phyloP scores from a whole-genome alignment of 192 early-diverging fungal species.

The Gamsiella multidivaricata region DNA sequence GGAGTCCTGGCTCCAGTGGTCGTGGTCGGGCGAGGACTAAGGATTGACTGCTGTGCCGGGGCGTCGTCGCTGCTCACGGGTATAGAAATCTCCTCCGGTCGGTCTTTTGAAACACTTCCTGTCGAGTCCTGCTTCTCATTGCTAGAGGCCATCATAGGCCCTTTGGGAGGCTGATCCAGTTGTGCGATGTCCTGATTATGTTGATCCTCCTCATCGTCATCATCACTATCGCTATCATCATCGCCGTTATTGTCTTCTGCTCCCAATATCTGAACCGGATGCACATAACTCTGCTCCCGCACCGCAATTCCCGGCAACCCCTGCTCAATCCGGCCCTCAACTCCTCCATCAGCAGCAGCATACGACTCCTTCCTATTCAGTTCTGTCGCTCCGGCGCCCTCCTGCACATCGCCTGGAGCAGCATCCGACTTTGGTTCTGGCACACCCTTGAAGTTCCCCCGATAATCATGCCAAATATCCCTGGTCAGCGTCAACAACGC shows the following conservation, averaged over 20 bases:
- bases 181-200: too few relatives aligned
- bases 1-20: neutral
- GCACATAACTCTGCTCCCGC: slow-evolving; percentile 23
- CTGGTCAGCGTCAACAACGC: slow-evolving; percentile 67
- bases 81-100: neutral
- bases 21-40: too few relatives aligned
- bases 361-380: neutral
- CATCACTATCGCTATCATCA: neutral
- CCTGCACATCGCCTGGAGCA: neutral
- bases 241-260: neutral
- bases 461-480: slow-evolving; percentile 68
- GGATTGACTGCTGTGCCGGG: too few relatives aligned
- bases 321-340: slow-evolving; percentile 19
- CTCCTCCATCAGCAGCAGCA: neutral
- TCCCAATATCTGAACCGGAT: slow-evolving; percentile 2
- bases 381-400: too few relatives aligned
- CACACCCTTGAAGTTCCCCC: slow-evolving; percentile 39
- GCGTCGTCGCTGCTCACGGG: neutral
- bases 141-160: neutral
- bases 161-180: neutral
- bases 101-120: slow-evolving; percentile 7
- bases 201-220: neutral
- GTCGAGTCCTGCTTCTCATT: neutral
- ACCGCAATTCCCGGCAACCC: slow-evolving; percentile 25
- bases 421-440: too few relatives aligned